These are phyloP conservation scores for Sphagnum tenellum DNA, from an alignment of 225 moss, liverwort and hornwort genomes.

Conservation along the genomic window DNA sequence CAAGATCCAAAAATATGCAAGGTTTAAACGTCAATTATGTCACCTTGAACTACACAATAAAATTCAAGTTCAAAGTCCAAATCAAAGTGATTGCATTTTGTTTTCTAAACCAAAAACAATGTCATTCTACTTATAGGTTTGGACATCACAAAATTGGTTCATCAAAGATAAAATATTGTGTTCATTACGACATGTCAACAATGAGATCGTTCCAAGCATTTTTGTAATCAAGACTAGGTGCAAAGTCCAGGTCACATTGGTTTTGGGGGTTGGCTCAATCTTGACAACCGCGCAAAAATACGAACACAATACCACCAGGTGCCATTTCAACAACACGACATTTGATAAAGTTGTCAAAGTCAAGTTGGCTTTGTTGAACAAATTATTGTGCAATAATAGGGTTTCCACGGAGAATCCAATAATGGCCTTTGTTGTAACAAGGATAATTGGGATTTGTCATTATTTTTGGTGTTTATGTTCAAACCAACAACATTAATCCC, in stretches of 20 bases:
- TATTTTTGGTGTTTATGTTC: slow-evolving; percentile 36
- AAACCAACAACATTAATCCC: no score
- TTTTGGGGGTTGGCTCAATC: neutral
- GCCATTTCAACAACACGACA: slow-evolving; percentile 53
- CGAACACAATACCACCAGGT: slow-evolving; percentile 14
- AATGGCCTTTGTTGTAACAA: slow-evolving; percentile 42
- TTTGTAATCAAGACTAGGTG: neutral
- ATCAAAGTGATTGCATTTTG: no score
- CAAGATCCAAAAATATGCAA: no score
- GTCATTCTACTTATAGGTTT: no score
- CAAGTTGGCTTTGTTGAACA: slow-evolving; percentile 42
- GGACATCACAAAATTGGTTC: no score
- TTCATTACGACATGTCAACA: neutral
- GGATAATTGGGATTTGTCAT: slow-evolving; percentile 41
- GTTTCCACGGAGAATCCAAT: slow-evolving; percentile 70
- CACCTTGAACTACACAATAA: no score
- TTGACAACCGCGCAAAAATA: neutral
- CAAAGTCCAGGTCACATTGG: neutral
- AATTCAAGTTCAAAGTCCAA: no score
- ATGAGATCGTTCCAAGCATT: slow-evolving; percentile 1
- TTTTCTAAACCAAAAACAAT: no score
- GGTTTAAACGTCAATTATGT: no score
- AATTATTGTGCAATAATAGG: slow-evolving; percentile 31
- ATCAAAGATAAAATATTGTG: neutral
- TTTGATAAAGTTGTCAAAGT: slow-evolving; percentile 39